Percentiles rank a stretch among this genome's conserved stretches.
phyloP scores from a whole-genome alignment of 2,329 filamentous ascomycete species.

The Aspergillus unguis region DNA sequence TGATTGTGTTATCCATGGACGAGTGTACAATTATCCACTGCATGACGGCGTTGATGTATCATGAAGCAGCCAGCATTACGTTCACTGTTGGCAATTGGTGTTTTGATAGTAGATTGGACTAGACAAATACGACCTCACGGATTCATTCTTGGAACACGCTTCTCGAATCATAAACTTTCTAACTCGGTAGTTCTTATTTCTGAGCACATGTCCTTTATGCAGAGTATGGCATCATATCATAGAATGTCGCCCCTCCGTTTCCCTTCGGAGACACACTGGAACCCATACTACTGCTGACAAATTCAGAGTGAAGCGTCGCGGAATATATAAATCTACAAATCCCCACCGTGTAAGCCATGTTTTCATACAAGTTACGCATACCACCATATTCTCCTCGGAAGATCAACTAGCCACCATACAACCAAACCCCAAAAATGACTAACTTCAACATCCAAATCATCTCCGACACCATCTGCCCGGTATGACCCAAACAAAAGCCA shows the following conservation, averaged over 20 bases:
- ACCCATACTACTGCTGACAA: conserved; percentile 6
- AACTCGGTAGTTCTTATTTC: no score
- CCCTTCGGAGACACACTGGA: neutral
- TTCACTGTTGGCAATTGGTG: neutral
- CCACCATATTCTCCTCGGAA: no score
- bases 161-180: no score
- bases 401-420: no score
- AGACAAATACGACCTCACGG: no score
- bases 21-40: neutral
- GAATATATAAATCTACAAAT: neutral
- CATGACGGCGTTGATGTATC: conserved; percentile 1
- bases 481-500: conserved; percentile 14
- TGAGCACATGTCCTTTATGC: no score
- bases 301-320: neutral
- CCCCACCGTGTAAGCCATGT: neutral
- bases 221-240: no score
- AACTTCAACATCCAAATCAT: conserved; percentile 74
- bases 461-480: conserved; percentile 77
- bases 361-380: no score
- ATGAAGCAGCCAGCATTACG: neutral
- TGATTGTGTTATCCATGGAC: neutral
- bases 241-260: no score
- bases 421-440: conserved; percentile 53
- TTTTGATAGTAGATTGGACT: no score
- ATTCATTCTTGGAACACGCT: no score